phyloP scores from a whole-genome alignment of 768 basidiomycete species.

The Boletus rex-veris region DNA sequence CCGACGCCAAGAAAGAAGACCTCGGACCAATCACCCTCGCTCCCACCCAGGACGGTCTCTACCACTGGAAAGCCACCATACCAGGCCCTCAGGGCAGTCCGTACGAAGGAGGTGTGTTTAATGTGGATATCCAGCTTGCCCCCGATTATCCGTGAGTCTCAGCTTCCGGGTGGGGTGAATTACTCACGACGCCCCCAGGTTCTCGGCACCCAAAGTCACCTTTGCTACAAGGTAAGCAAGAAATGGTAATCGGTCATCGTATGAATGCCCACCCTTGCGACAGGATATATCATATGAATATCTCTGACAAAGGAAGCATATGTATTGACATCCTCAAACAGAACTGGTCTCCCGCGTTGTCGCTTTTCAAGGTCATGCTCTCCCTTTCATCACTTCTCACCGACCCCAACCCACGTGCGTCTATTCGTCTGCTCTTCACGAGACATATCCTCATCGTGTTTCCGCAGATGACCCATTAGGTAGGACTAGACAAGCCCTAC shows the following conservation, averaged over 20 bases:
- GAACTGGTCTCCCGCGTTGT: slow-evolving; percentile 93
- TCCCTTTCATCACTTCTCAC: slow-evolving; percentile 90
- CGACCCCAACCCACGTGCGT: slow-evolving; percentile 89
- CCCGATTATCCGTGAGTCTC: slow-evolving; percentile 68
- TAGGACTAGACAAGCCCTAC: slow-evolving; percentile 26
- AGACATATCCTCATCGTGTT: slow-evolving; percentile 8
- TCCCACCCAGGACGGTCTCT: slow-evolving; percentile 63
- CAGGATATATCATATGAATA: slow-evolving; percentile 91
- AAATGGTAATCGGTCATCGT: background rate
- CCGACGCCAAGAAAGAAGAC: slow-evolving; percentile 80
- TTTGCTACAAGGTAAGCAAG: slow-evolving; percentile 64
- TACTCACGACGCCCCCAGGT: slow-evolving; percentile 40
- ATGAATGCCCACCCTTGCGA: background rate
- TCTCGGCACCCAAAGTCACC: slow-evolving; percentile 73
- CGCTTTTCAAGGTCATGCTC: slow-evolving; percentile 91
- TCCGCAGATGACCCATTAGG: slow-evolving; percentile 66
- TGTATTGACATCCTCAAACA: slow-evolving; percentile 91
- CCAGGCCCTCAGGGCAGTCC: slow-evolving; percentile 81
- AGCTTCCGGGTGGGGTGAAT: background rate
- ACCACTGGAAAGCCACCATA: slow-evolving; percentile 71
- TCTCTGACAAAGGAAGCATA: slow-evolving; percentile 71
- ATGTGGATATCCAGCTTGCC: slow-evolving; percentile 61
- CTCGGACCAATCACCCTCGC: slow-evolving; percentile 66
- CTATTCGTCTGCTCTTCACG: background rate
- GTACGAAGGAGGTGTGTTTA: slow-evolving; percentile 77